These are phyloP conservation scores for Ophiosphaerella korrae DNA, from an alignment of 2,329 filamentous ascomycete genomes.

Conservation along the genomic window DNA sequence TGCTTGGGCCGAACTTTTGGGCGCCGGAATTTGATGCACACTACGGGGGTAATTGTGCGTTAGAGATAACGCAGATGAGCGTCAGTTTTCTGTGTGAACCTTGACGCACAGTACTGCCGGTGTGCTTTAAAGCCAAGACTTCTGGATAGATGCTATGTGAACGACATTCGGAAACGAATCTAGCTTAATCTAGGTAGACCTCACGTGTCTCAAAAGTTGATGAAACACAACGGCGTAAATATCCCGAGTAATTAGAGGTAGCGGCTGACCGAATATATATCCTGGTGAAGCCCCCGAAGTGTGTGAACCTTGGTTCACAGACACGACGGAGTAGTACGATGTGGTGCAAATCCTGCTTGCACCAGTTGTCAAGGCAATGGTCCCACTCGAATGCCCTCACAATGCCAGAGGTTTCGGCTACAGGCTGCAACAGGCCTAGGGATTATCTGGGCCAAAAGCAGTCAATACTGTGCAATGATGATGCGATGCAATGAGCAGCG, in stretches of 20 bases:
- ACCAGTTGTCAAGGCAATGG: slow-evolving; percentile 8
- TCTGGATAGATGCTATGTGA: slow-evolving; percentile 3
- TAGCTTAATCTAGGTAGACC: slow-evolving; percentile 17
- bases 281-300: slow-evolving; percentile 7
- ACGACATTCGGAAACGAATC: slow-evolving; percentile 6
- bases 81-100: background rate
- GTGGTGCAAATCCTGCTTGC: slow-evolving; percentile 14
- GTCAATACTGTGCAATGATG: slow-evolving; percentile 10
- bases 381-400: slow-evolving; percentile 6
- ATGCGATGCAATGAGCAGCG: background rate
- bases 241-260: slow-evolving; percentile 11
- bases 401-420: slow-evolving; percentile 4
- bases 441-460: slow-evolving; percentile 14
- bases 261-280: slow-evolving; percentile 10
- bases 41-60: slow-evolving; percentile 1
- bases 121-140: too few species aligned
- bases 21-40: slow-evolving; percentile 4
- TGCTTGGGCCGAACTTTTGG: slow-evolving; percentile 9
- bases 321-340: background rate
- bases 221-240: slow-evolving; percentile 8
- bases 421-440: background rate
- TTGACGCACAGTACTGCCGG: too few species aligned
- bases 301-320: slow-evolving; percentile 3
- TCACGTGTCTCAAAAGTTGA: slow-evolving; percentile 17
- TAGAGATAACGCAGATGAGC: slow-evolving; percentile 1